Base-by-base conservation (phyloP, 2,329 filamentous ascomycete genomes). In the Fusarium stilboides region DNA sequence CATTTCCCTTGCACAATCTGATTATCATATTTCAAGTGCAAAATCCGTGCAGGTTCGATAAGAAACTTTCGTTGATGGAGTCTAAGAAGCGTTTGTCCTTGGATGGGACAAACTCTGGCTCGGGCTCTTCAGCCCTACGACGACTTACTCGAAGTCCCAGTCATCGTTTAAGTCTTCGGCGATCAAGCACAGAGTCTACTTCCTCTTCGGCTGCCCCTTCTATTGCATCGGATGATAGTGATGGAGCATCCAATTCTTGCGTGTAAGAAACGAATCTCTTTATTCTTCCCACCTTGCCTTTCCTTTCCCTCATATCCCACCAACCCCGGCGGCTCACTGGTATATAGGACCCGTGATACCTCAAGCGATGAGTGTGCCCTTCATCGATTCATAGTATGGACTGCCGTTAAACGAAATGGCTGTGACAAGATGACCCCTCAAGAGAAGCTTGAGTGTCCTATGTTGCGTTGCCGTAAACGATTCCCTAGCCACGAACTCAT, bases 351-450 rank as follows among this genome's bases (percentile, higher is more conserved):
- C 68, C 82, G 81, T 63, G 80, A 83, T 46, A 82, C 81, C 22
- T 76, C 80, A 13, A 79, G 77, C 31, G 81, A 86, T 62, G 84
- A 86, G 70, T 87, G 86, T 72, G 83, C 83, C 20, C 80, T 84
- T 44, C 81, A 87, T 70, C 80, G 83, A 59, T 88, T 88, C 76
- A 83, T 88, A 69, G 84, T 86, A 52, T 88, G 86, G 86, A 83
- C 82, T 34, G 86, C 86, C 45, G 80, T 87, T 66, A 84, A 85
- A 74, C 85, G 86, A 70, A 88, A 87, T 76, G 80, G 78, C 31
- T 86, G 81, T 54, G 65, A 75, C 42, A 81, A 80, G 54, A 85
- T 87, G 80, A 82, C 81, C 10, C 73, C 79, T 24, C 80, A 80
- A 69, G 83, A 87, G 66, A 83, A 80, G 58, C 77, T 85, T 39